Base-by-base conservation (phyloP, 2,329 filamentous ascomycete species). In the Domatiomyces globalis region DNA sequence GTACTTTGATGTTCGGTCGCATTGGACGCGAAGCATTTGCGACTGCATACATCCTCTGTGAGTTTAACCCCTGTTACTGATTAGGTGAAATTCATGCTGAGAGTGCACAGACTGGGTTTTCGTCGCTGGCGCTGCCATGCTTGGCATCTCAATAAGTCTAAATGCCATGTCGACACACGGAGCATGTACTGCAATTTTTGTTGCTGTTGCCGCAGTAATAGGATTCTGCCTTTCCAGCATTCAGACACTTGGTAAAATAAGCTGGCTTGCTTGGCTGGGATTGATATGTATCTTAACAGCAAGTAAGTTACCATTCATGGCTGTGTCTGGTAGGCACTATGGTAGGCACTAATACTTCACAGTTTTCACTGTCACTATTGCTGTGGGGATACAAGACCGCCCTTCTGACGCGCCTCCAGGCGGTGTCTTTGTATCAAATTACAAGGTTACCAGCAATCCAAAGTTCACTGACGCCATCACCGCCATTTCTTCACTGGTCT, bases 191-290 rank as follows among this genome's bases (percentile, higher is more conserved):
- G 77, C 78, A 15, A 78, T 70, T 67, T 82, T 72, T 63, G 70
- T 71, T 7, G 68, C 80, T 22, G 62, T 81, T 3, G 74, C 75
- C 0, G 73, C 76, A 0, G 59, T 73, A 1, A 64, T 73, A 6
- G 70, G 79, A 7, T 73, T 73, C 22, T 55, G 69, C 43, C 51
- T 36, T 53, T 61, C 39, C 62, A 62, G 49, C 53, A 61, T 46
- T 5, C 39, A 54, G 29, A 45, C 48, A 9, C 49, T 43, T 29
- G 48, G 29, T 25, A 45, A 42, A 36, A 19, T 54, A 51, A 77
- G 74, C 2, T 81, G 76, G 75, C 64, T 83, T 44, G 80, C 77
- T 0, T 83, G 77, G 73, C 72, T 71, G 9, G 79, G 79, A 0
- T 81, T 83, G 59, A 52, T 72, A 5, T 77, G 73, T 22, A 73